phyloP scores from a whole-genome alignment of 2,329 filamentous ascomycete genomes.

The Phaeosphaeriaceae sp. region DNA sequence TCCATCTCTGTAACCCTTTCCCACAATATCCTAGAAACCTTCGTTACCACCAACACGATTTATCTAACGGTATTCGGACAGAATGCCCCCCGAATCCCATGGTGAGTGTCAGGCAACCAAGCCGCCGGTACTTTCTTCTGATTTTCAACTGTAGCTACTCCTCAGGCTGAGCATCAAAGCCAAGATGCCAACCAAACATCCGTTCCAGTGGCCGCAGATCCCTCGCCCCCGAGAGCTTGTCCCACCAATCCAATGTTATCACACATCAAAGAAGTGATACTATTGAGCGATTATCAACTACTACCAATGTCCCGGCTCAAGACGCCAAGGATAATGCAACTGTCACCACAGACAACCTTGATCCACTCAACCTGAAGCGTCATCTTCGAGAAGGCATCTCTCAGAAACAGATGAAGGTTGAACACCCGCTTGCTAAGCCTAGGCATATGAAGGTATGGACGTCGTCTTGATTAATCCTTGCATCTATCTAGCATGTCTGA shows the following conservation, averaged over 20 bases:
- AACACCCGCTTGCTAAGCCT: slow-evolving; percentile 52
- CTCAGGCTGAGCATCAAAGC: slow-evolving; percentile 30
- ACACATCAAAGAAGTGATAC: slow-evolving; percentile 29
- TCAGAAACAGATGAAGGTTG: slow-evolving; percentile 56
- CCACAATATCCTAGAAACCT: slow-evolving; percentile 29
- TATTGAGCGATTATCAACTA: slow-evolving; percentile 32
- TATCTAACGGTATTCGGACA: slow-evolving; percentile 25
- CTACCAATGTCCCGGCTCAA: slow-evolving; percentile 24
- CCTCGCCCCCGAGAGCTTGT: slow-evolving; percentile 25
- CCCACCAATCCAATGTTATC: slow-evolving; percentile 26
- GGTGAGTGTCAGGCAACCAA: slow-evolving; percentile 35
- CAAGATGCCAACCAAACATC: slow-evolving; percentile 39
- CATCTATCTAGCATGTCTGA: slow-evolving; percentile 3
- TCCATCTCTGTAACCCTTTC: slow-evolving; percentile 29
- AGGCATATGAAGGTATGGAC: slow-evolving; percentile 41
- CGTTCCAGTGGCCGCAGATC: slow-evolving; percentile 29
- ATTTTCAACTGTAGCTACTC: slow-evolving; percentile 34
- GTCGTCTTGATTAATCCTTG: neutral
- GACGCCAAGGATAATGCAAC: slow-evolving; percentile 30
- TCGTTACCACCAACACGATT: slow-evolving; percentile 17
- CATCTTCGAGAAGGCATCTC: slow-evolving; percentile 46
- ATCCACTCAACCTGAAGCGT: slow-evolving; percentile 48
- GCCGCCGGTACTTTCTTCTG: slow-evolving; percentile 25
- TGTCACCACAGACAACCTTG: slow-evolving; percentile 25
- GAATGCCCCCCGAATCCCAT: slow-evolving; percentile 41